These are phyloP conservation scores for Blastomyces percursus DNA, from an alignment of 2,329 filamentous ascomycete species.

Conservation along the genomic window DNA sequence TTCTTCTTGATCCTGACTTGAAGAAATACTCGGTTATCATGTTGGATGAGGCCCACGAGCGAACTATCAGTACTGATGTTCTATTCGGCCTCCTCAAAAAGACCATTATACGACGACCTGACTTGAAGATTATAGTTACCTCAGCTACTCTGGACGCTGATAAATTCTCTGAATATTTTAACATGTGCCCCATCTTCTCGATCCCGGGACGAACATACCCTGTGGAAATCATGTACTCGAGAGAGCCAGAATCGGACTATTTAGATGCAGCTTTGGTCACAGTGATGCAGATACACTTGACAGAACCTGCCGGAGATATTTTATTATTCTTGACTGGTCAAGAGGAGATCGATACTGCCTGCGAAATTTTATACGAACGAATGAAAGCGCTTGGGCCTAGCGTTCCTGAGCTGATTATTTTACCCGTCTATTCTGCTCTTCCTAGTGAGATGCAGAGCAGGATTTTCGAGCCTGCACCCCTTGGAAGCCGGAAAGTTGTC, in stretches of 20 bases:
- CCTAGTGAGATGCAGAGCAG: constrained; percentile 87
- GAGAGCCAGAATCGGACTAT: constrained; percentile 92
- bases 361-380: constrained; percentile 82
- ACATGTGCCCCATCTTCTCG: constrained; percentile 89
- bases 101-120: constrained; percentile 70
- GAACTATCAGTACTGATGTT: constrained; percentile 91
- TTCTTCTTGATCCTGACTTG: constrained; percentile 81
- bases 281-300: constrained; percentile 96
- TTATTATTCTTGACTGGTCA: constrained; percentile 94
- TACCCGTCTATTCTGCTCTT: constrained; percentile 92
- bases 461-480: constrained; percentile 87
- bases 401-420: constrained; percentile 81
- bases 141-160: constrained; percentile 94
- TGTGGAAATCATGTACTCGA: constrained; percentile 89
- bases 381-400: constrained; percentile 91
- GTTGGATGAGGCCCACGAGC: constrained; percentile 95
- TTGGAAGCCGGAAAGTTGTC: constrained; percentile 80
- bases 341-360: constrained; percentile 93
- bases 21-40: constrained; percentile 92
- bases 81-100: constrained; percentile 92
- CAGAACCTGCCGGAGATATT: constrained; percentile 85
- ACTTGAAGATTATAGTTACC: constrained; percentile 91
- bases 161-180: constrained; percentile 94
- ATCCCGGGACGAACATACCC: constrained; percentile 93
- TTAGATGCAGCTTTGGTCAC: constrained; percentile 88